These are phyloP conservation scores for Capsicum chinense DNA, from an alignment of 257 asterid species.

Conservation along the genomic window DNA sequence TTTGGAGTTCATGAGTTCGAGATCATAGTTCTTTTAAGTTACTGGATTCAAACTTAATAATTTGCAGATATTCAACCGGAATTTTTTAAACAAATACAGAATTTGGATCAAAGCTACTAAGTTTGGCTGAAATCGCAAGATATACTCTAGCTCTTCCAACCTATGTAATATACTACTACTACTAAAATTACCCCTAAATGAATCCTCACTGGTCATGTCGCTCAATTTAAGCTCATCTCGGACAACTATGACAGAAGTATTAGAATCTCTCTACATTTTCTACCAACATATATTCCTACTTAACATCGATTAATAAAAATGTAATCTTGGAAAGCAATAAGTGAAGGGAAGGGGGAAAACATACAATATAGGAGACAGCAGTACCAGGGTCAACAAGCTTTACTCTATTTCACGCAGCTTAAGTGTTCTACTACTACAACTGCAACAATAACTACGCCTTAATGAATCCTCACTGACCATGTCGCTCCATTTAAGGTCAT, in stretches of 20 bases:
- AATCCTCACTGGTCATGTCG: not conserved
- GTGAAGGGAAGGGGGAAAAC: not conserved
- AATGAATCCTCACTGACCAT: not conserved
- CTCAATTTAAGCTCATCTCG: not conserved
- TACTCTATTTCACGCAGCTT: too few relatives aligned
- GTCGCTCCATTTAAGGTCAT: not conserved
- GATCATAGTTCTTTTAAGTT: not conserved
- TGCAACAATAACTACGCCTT: not conserved
- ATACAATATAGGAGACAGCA: slow-evolving; percentile 21
- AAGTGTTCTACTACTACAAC: not conserved
- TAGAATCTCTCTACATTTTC: not conserved
- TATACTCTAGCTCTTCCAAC: not conserved
- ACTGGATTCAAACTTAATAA: not conserved
- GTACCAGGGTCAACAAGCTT: not conserved
- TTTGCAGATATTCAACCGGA: not conserved
- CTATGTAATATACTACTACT: not conserved
- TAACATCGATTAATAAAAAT: not conserved
- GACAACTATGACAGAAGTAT: not conserved
- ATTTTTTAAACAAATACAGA: not conserved
- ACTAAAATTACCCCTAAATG: not conserved
- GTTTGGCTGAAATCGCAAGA: not conserved
- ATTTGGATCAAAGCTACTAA: not conserved
- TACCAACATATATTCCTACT: not conserved
- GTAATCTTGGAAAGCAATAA: not conserved
- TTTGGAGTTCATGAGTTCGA: not conserved